Base-by-base conservation (phyloP, 140 eudicot genomes). In the Anethum foeniculum region DNA sequence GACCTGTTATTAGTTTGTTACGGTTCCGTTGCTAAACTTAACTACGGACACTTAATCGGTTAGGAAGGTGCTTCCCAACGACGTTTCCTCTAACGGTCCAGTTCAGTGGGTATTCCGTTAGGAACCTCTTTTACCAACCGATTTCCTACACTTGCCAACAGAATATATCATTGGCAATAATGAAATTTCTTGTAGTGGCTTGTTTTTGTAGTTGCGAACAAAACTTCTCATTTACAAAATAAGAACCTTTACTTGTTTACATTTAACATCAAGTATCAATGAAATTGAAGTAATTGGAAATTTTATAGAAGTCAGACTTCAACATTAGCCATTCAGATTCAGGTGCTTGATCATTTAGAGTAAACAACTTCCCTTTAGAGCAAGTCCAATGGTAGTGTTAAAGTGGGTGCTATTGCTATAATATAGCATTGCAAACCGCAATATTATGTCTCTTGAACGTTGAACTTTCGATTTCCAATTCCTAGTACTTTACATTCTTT, bases 321-420 rank as follows among this genome's bases (percentile, higher is more conserved):
- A 88, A 64, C 68, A 13, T 46, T 0, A 92, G 88, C 97, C 97
- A 95, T 18, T 85, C 79, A 19, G 93, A 90, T 86, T 92, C 95
- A 0, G 99, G 96, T 30, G 97, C 85, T 36, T 95, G 99, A 8
- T 93, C 97, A 83, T 88, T 91, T 46, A 92, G 81, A 75, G 99
- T 92, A 83, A 89, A 90, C 64, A 95, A 82, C 87, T 87, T 89
- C 15, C 99, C 93, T 1, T 75, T 85, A 43, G 78, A 62, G n/a
- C n/a, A n/a, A n/a, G n/a, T n/a, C n/a, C n/a, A n/a, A n/a, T n/a
- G n/a, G n/a, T n/a, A n/a, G n/a, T n/a, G n/a, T n/a, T n/a, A n/a
- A n/a, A n/a, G n/a, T n/a, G n/a, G n/a, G n/a, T n/a, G n/a, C n/a
- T n/a, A n/a, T n/a, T n/a, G n/a, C n/a, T n/a, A n/a, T n/a, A n/a